A percentile compares a stretch with the other conserved stretches of the same genome.
These are phyloP conservation scores for Alternaria ethzedia DNA, from an alignment of 2,329 filamentous ascomycete genomes.

Conservation along the genomic window DNA sequence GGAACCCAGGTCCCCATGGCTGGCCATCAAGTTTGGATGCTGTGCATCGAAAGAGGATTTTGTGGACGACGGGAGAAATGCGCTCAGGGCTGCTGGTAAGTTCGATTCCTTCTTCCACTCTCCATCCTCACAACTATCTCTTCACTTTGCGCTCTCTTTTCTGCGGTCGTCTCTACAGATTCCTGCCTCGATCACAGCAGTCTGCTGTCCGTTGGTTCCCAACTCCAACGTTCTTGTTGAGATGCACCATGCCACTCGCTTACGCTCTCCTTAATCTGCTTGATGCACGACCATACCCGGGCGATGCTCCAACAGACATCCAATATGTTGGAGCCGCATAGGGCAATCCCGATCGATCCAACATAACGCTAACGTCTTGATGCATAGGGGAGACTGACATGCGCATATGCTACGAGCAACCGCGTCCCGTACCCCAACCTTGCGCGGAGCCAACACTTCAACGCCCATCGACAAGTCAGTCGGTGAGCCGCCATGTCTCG, in stretches of 20 bases:
- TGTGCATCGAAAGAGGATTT: constrained; percentile 44
- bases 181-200: neutral
- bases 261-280: constrained; percentile 33
- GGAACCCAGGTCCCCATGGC: constrained; percentile 35
- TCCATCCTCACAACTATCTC: neutral
- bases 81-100: constrained; percentile 36
- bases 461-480: constrained; percentile 45
- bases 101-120: constrained; percentile 17
- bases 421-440: constrained; percentile 32
- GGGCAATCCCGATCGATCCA: constrained; percentile 7
- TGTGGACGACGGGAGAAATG: constrained; percentile 30
- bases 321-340: constrained; percentile 17
- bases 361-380: constrained; percentile 21
- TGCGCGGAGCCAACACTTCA: constrained; percentile 36
- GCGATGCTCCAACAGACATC: constrained; percentile 10
- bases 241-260: constrained; percentile 23
- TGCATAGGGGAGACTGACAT: constrained; percentile 30
- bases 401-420: constrained; percentile 46
- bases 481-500: constrained; percentile 43
- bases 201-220: neutral
- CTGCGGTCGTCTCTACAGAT: neutral
- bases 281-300: constrained; percentile 21
- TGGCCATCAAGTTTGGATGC: constrained; percentile 48
- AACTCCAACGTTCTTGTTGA: constrained; percentile 23
- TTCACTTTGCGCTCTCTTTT: neutral